Evolutionary conservation across 1,284 basidiomycete genomes (phyloP).

Genomic region (Irpex sp.): DNA sequence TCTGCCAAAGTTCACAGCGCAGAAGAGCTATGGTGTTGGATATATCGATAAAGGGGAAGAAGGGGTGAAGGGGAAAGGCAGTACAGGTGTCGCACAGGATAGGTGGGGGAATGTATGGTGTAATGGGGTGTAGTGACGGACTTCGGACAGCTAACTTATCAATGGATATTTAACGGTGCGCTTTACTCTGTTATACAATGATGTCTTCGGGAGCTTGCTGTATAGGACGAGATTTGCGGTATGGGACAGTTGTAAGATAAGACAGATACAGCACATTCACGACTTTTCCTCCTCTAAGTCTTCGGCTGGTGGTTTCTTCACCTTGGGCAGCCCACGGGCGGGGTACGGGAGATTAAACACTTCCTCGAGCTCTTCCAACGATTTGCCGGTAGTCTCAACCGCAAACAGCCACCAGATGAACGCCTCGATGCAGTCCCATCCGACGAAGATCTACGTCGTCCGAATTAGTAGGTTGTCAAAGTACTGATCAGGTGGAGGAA

Average conservation of each 20-base stretch:
- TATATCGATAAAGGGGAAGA: constrained; percentile 55
- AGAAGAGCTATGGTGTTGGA: constrained; percentile 72
- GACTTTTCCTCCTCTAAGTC: neutral
- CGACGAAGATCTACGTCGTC: neutral
- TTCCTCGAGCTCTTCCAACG: neutral
- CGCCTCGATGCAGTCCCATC: neutral
- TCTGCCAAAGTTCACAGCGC: constrained; percentile 56
- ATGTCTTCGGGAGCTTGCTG: no score
- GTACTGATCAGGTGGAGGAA: neutral
- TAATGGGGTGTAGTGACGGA: constrained; percentile 30
- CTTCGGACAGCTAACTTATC: neutral
- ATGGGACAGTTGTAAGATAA: no score
- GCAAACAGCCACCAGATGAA: neutral
- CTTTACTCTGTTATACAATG: no score
- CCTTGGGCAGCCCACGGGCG: neutral
- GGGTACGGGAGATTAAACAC: neutral
- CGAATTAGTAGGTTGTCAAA: neutral
- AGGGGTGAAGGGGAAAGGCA: constrained; percentile 41
- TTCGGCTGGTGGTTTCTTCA: neutral
- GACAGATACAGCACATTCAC: neutral
- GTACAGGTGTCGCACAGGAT: constrained; percentile 58
- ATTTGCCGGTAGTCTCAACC: neutral
- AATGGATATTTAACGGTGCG: neutral
- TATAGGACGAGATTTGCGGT: no score
- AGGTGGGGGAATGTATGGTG: constrained; percentile 82